Evolutionary conservation across 345 rosid genomes (phyloP).

Genomic region (Chamaenerion angustifolium): DNA sequence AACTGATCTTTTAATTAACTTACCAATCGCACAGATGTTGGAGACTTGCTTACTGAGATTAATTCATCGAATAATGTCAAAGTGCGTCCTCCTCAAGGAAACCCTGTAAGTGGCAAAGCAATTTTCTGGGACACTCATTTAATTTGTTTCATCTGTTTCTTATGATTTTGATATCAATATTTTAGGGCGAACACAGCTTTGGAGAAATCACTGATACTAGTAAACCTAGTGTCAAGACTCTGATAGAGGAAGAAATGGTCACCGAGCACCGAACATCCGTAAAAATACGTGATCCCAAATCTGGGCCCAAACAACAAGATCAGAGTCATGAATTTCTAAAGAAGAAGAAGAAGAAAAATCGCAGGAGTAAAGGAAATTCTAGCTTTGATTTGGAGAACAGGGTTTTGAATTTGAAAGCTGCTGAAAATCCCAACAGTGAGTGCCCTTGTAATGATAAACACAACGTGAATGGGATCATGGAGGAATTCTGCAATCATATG

Average conservation of each 20-base stretch:
- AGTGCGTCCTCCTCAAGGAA: no score
- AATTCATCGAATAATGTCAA: no score
- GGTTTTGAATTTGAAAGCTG: slow-evolving; percentile 16
- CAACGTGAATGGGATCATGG: slow-evolving; percentile 47
- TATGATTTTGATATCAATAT: neutral
- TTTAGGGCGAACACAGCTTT: slow-evolving; percentile 46
- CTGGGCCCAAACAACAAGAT: slow-evolving; percentile 10
- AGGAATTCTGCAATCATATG: slow-evolving; percentile 52
- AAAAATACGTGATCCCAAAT: slow-evolving; percentile 27
- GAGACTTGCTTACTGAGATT: no score
- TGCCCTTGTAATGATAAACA: slow-evolving; percentile 21
- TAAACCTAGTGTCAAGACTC: slow-evolving; percentile 79
- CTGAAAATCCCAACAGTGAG: slow-evolving; percentile 15
- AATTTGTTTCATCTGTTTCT: neutral
- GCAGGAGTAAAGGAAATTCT: slow-evolving; percentile 34
- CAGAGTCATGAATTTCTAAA: slow-evolving; percentile 29
- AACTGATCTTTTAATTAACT: no score
- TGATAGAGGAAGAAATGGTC: slow-evolving; percentile 83
- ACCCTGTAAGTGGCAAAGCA: neutral
- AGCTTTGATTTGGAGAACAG: slow-evolving; percentile 29
- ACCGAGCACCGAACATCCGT: slow-evolving; percentile 25
- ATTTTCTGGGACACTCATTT: neutral
- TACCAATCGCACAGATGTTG: no score
- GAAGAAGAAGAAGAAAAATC: slow-evolving; percentile 23
- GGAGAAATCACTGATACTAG: slow-evolving; percentile 9